Base-by-base conservation (phyloP, 164 flowering plant species). In the Akebia trifoliata region DNA sequence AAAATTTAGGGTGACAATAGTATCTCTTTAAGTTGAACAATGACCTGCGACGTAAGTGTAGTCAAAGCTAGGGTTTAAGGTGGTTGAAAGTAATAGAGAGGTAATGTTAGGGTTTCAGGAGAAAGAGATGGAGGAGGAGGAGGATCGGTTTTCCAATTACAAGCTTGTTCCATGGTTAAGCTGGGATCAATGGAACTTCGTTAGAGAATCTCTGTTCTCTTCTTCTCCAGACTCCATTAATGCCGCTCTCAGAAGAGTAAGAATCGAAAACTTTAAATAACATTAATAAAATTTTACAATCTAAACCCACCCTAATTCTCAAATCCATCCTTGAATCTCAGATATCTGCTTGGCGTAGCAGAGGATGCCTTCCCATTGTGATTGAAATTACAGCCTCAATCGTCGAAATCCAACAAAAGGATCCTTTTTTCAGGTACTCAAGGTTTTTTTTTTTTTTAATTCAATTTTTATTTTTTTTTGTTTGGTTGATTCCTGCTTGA, bases 141-240 rank as follows among this genome's bases (percentile, higher is more conserved):
- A 8, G 20, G n/a, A 46, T 56, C 17, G 30, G 12, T 61, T 66
- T 0, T 20, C 49, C 22, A 61, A 69, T 29, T 66, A 59, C 73
- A 84, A 74, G 68, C 57, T 80, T 54, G 93, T 91, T 20, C 98
- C 98, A 1, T 91, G 98, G 98, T 57, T 84, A 54, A 81, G 62
- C 59, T 91, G 98, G 98, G 78, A 79, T 4, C 86, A 91, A 43
- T 91, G 98, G 98, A 77, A 76, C 57, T 76, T 63, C 35, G 87
- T 91, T 46, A 72, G 81, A 56, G 67, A 69, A n/a, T 74, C 84
- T 30, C 81, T 91, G 47, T 85, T 91, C 68, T 91, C 96, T 22
- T 61, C 84, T 12, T 83, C 87, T 22, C 72, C 80, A 0, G 54
- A 71, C 38, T 72, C 79, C 18, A 63, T 88, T 17, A 57, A 74